A percentile compares a stretch with the other conserved stretches of the same genome.
phyloP scores from a whole-genome alignment of 371 early-diverging fungal species.

The Apophysomyces sp. region DNA sequence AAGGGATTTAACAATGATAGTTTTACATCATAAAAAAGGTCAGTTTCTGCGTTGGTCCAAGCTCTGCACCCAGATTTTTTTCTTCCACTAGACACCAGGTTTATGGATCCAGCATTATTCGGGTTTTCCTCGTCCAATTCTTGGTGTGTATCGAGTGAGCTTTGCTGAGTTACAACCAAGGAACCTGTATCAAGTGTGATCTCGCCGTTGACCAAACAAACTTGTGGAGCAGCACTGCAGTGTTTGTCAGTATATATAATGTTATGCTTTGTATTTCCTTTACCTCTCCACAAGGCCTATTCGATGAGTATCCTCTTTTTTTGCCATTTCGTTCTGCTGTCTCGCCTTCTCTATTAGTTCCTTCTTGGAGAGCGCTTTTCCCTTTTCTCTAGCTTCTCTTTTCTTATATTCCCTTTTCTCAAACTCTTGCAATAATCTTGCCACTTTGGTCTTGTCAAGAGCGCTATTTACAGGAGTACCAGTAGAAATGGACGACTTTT shows the following conservation, averaged over 20 bases:
- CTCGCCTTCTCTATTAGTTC: background rate
- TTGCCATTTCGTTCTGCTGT: background rate
- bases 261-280: background rate
- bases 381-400: background rate
- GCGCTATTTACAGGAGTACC: background rate
- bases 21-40: slow-evolving; percentile 59
- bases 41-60: slow-evolving; percentile 64
- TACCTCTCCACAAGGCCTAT: background rate
- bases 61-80: slow-evolving; percentile 13
- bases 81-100: background rate
- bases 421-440: background rate
- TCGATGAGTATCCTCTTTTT: background rate
- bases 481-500: background rate
- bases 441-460: background rate
- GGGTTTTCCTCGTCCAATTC: too few species aligned
- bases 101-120: slow-evolving; percentile 27
- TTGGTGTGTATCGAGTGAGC: slow-evolving; percentile 20
- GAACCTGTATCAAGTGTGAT: slow-evolving; percentile 66
- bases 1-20: too few species aligned
- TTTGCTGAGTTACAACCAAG: slow-evolving; percentile 39
- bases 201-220: slow-evolving; percentile 61
- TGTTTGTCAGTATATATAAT: slow-evolving; percentile 23
- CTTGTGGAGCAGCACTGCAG: slow-evolving; percentile 46
- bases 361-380: background rate
- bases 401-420: background rate